A percentile compares a stretch with the other conserved stretches of the same genome.
Evolutionary conservation across 2,329 filamentous ascomycete species (phyloP).

Genomic region (Verticillium isaacii): DNA sequence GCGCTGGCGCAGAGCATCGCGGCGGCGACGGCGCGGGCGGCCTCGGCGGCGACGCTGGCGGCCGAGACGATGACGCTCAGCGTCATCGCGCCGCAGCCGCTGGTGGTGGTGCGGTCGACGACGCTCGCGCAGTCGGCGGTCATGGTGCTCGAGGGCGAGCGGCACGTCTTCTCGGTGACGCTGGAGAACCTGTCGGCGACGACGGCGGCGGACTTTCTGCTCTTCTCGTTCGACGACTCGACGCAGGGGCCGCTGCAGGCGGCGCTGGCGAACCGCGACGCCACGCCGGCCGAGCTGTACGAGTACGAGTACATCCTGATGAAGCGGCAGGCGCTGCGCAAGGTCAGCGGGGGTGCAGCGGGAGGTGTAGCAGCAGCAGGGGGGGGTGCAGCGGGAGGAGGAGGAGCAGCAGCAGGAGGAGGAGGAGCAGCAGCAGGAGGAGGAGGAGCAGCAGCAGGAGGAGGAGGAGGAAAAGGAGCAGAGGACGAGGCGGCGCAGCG

Average conservation of each 20-base stretch:
- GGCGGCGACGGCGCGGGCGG: slow-evolving; percentile 27
- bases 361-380: too few relatives aligned
- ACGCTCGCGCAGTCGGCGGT: slow-evolving; percentile 79
- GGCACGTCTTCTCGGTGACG: slow-evolving; percentile 70
- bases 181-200: slow-evolving; percentile 69
- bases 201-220: slow-evolving; percentile 74
- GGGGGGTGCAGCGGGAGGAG: too few relatives aligned
- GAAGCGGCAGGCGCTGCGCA: slow-evolving; percentile 63
- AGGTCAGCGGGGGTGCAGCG: slow-evolving; percentile 34
- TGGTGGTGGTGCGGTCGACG: slow-evolving; percentile 69
- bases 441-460: too few relatives aligned
- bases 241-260: slow-evolving; percentile 73
- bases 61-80: slow-evolving; percentile 56
- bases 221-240: slow-evolving; percentile 88
- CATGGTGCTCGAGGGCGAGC: slow-evolving; percentile 91
- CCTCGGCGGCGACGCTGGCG: slow-evolving; percentile 32
- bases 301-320: slow-evolving; percentile 79
- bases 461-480: too few relatives aligned
- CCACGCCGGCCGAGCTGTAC: slow-evolving; percentile 74
- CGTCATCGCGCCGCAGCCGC: slow-evolving; percentile 75
- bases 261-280: slow-evolving; percentile 70
- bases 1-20: slow-evolving; percentile 45
- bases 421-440: too few relatives aligned
- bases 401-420: too few relatives aligned
- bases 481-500: slow-evolving; percentile 40